Base-by-base conservation (phyloP, 345 rosid genomes). In the Acer negundo region DNA sequence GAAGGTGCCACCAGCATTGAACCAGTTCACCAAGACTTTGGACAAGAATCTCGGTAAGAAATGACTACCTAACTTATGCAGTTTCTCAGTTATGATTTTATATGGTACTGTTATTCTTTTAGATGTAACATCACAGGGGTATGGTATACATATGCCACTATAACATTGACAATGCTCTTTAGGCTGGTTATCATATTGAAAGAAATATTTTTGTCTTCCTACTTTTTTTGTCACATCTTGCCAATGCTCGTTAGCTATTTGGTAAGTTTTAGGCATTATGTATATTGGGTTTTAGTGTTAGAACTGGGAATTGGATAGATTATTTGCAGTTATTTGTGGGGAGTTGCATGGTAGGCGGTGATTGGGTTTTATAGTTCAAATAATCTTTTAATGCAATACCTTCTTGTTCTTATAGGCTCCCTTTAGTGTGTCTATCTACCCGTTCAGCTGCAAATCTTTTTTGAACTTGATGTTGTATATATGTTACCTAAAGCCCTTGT, bases 1-100 rank as follows among this genome's bases (percentile, higher is more conserved):
- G 89, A 88, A 88, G 86, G 91, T 88, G 19, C 89, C 91, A 58
- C 91, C 91, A 42, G 86, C 89, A 40, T 75, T 88, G 78, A 88
- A 88, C 65, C 91, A 88, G 75, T 88, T 88, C 62, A 88, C 89
- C 22, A 88, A 87, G 75, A 80, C 90, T 9, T 82, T 87, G 59
- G 90, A 87, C 83, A 87, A 87, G 77, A 87, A 87, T 67, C 87
- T 85, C 7, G 90, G 90, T 87, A 47, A 70, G 70, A 62, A 28
- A 12, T 10, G 11, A 44, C 28, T 69, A 23, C 31, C 40, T 75
- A 65, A 7, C 28, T 31, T 38, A 6, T 7, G 19, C 17, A 10
- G 2, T 40, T 73, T 20, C 23, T 3, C 19, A 24, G 17, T 71
- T 28, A 9, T 24, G 6, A 24, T 15, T 13, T 7, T 61, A 12